Conservation (phyloP, 768 basidiomycete species). For the Boletus speciosus region DNA sequence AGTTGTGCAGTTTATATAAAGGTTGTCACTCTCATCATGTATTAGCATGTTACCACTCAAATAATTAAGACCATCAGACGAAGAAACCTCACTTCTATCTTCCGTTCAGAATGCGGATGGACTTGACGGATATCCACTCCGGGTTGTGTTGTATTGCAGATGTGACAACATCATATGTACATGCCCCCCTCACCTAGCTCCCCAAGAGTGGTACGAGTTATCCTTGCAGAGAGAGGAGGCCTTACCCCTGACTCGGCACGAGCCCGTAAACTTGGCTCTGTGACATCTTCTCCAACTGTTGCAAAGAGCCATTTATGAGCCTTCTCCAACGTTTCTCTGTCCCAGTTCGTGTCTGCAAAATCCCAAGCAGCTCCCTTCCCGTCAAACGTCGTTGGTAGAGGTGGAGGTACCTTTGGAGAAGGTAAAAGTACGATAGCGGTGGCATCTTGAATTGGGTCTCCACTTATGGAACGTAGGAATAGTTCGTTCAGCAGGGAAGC, state of each 20-base stretch:
- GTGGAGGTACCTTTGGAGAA: constrained; percentile 39
- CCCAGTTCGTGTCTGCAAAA: constrained; percentile 36
- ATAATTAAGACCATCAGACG: background rate
- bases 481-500: constrained; percentile 45
- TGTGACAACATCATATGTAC: constrained; percentile 40
- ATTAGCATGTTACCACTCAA: background rate
- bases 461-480: constrained; percentile 11
- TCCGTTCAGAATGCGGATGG: background rate
- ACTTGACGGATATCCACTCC: no score
- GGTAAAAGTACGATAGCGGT: constrained; percentile 44
- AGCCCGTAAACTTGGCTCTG: constrained; percentile 3
- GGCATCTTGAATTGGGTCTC: background rate
- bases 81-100: background rate
- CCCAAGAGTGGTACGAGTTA: constrained; percentile 11
- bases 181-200: constrained; percentile 48
- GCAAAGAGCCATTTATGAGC: constrained; percentile 38
- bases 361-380: constrained; percentile 23
- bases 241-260: constrained; percentile 11
- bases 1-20: background rate
- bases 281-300: constrained; percentile 26
- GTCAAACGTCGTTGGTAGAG: constrained; percentile 40
- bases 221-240: background rate
- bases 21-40: background rate
- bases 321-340: constrained; percentile 30
- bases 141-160: background rate